These are phyloP conservation scores for Pichia sp. DNA, from an alignment of 1,139 yeast species.

Conservation along the genomic window DNA sequence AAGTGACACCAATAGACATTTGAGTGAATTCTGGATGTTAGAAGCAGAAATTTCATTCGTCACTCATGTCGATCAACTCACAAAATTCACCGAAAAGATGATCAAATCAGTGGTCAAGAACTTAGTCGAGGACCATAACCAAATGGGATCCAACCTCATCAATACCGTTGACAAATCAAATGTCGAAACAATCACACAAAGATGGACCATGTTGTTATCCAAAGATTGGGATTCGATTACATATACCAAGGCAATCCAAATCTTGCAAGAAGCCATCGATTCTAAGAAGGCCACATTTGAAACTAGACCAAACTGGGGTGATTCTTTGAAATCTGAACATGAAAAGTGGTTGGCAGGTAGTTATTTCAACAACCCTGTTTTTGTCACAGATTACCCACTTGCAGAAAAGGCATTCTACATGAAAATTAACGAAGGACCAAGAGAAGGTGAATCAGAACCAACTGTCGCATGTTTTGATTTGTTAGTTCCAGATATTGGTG, in stretches of 20 bases:
- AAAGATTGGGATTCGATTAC: conserved; percentile 69
- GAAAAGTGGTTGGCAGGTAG: conserved; percentile 87
- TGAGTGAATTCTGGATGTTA: conserved; percentile 97
- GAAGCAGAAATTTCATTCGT: conserved; percentile 87
- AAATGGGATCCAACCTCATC: conserved; percentile 43
- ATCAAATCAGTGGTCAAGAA: conserved; percentile 50
- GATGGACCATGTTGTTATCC: conserved; percentile 39
- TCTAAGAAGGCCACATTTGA: conserved; percentile 32
- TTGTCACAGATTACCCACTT: conserved; percentile 86
- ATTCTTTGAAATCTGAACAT: conserved; percentile 75
- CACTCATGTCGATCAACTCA: conserved; percentile 55
- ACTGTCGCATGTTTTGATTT: conserved; percentile 93
- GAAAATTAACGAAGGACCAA: conserved; percentile 46
- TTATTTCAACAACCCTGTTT: conserved; percentile 71
- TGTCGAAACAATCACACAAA: conserved; percentile 34
- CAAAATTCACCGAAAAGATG: conserved; percentile 68
- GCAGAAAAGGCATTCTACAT: conserved; percentile 88
- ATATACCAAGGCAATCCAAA: conserved; percentile 69
- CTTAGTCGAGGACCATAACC: conserved; percentile 36
- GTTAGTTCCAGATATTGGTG: conserved; percentile 91
- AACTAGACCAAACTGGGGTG: conserved; percentile 60
- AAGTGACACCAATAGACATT: conserved; percentile 87
- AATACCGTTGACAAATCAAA: conserved; percentile 36
- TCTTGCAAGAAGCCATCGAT: conserved; percentile 36
- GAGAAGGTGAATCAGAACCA: conserved; percentile 25